Base-by-base conservation (phyloP, 306 rosid genomes). In the Vicia faba region DNA sequence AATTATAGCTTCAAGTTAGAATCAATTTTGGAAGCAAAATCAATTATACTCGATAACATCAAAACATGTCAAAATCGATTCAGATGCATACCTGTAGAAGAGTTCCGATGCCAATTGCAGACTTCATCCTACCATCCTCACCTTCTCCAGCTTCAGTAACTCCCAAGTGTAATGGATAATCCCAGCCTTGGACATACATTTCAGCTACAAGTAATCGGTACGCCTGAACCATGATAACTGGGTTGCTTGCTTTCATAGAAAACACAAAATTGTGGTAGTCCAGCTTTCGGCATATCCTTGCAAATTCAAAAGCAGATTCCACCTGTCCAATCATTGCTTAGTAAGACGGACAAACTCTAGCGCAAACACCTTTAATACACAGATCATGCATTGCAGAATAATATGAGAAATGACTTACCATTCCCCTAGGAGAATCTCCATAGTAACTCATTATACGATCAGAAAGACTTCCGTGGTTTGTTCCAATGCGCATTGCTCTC, bases 61-160 rank as follows among this genome's bases (percentile, higher is more conserved):
- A 16, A 12, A 20, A 10, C 45, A n/a, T 56, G 38, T 33, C 38
- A 33, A 33, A 76, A 60, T 25, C 3, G 43, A 48, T 66, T 63
- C 46, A 45, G 69, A 50, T 75, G 18, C 60, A 65, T 82, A 93
- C 99, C 99, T 88, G 96, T 76, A 93, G 99, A 74, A 93, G 99
- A 79, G 99, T 93, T 58, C 99, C 99, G 51, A 93, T 93, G 45
- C 99, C 99, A 76, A 93, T 90, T 55, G 99, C 99, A 75, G 99
- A 93, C 77, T 93, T 93, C 99, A 93, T 93, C 54, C 99, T 81
- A 61, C 99, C 99, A 67, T 93, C 99, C 84, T 93, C 99, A 80
- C 99, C 99, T 81, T 93, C 99, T 78, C 99, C 99, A 40, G 99
- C 99, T 88, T 93, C 99, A 74, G 99, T 93, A 66, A 93, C 99